phyloP scores from a whole-genome alignment of 1,139 yeast genomes.

The Lodderomyces beijingensis region DNA sequence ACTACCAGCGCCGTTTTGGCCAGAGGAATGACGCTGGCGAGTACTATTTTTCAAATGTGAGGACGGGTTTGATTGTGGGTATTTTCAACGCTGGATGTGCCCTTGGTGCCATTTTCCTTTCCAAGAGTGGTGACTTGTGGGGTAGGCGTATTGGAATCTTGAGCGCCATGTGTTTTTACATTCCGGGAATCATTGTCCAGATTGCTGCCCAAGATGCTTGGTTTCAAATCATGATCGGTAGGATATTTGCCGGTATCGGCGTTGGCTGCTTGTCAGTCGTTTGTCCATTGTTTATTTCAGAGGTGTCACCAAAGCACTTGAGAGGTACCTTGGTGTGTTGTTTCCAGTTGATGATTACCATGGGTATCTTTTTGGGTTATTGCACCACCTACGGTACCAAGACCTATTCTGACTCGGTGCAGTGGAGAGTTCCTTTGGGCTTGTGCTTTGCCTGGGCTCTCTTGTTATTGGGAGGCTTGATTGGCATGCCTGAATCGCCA shows the following conservation, averaged over 20 bases:
- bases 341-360: conserved; percentile 64
- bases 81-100: conserved; percentile 71
- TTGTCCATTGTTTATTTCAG: conserved; percentile 66
- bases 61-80: conserved; percentile 57
- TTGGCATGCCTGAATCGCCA: conserved; percentile 66
- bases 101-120: conserved; percentile 61
- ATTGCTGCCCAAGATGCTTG: conserved; percentile 42
- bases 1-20: conserved; percentile 50
- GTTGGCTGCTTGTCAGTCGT: conserved; percentile 69
- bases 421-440: conserved; percentile 65
- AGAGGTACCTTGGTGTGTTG: conserved; percentile 71
- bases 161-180: conserved; percentile 42
- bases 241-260: conserved; percentile 66
- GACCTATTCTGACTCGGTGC: conserved; percentile 45
- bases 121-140: conserved; percentile 46
- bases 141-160: conserved; percentile 54
- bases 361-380: conserved; percentile 67
- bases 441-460: conserved; percentile 55
- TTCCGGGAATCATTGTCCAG: conserved; percentile 47
- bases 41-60: conserved; percentile 36
- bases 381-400: conserved; percentile 64
- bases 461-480: conserved; percentile 50
- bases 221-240: conserved; percentile 54
- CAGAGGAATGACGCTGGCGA: conserved; percentile 23
- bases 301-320: conserved; percentile 62